Percentiles rank a stretch among this genome's conserved stretches.
These are phyloP conservation scores for Metschnikowia cubensis DNA, from an alignment of 805 yeast species.

Conservation along the genomic window DNA sequence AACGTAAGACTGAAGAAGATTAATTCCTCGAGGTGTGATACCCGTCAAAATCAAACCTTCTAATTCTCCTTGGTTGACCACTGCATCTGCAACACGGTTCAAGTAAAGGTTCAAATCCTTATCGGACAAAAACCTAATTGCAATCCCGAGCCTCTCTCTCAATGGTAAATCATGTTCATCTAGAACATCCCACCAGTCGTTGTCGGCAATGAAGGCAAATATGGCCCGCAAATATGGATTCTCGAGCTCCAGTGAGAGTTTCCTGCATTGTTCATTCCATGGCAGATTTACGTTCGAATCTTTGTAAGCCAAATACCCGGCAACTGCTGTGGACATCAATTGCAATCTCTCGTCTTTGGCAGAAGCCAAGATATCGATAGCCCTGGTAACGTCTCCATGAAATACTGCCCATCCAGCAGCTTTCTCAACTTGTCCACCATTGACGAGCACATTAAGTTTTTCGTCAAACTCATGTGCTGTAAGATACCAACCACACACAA, in stretches of 20 bases:
- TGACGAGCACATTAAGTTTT: slow-evolving; percentile 53
- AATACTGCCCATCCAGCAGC: slow-evolving; percentile 99
- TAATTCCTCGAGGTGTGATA: slow-evolving; percentile 79
- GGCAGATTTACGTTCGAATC: slow-evolving; percentile 58
- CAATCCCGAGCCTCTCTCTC: slow-evolving; percentile 86
- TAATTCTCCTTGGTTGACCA: slow-evolving; percentile 73
- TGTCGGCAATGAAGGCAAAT: slow-evolving; percentile 89
- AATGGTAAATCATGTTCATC: slow-evolving; percentile 87
- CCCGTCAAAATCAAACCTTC: slow-evolving; percentile 92
- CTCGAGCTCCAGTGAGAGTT: slow-evolving; percentile 80
- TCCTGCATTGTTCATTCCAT: slow-evolving; percentile 92
- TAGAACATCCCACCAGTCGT: slow-evolving; percentile 93
- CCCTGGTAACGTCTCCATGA: slow-evolving; percentile 79
- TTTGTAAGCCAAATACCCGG: slow-evolving; percentile 62
- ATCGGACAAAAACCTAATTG: slow-evolving; percentile 79
- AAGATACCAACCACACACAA: slow-evolving; percentile 88
- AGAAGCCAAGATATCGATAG: slow-evolving; percentile 73
- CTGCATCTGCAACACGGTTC: slow-evolving; percentile 64
- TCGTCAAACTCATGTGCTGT: slow-evolving; percentile 71
- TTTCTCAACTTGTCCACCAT: slow-evolving; percentile 63
- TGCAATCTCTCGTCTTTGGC: slow-evolving; percentile 67
- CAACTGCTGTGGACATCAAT: slow-evolving; percentile 88
- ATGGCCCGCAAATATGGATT: slow-evolving; percentile 88
- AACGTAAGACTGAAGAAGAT: slow-evolving; percentile 78
- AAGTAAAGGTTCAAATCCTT: slow-evolving; percentile 70